Evolutionary conservation across 129 eudicot species (phyloP).

Genomic region (Flaveria sonorensis): DNA sequence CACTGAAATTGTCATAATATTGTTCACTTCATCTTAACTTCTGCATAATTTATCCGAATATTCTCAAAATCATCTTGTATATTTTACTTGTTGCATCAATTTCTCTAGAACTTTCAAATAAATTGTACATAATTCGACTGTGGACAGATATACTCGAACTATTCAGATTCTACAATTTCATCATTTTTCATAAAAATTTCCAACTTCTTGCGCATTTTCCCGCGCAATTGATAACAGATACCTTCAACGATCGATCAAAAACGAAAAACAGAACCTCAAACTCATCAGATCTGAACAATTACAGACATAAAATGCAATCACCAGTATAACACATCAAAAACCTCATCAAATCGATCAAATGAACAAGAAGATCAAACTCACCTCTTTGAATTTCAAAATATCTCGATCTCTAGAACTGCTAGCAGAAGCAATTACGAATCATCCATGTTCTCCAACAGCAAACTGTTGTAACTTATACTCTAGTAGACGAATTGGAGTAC

Average conservation of each 20-base stretch:
- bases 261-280: conserved; percentile 1
- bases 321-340: not conserved
- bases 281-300: not conserved
- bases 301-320: not conserved
- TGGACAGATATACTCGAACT: not conserved
- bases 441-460: conserved; percentile 17
- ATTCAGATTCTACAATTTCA: not conserved
- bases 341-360: not conserved
- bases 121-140: not conserved
- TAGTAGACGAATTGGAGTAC: not conserved
- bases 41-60: not conserved
- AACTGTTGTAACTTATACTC: not conserved
- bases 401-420: not conserved
- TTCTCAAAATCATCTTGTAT: not conserved
- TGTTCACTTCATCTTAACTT: too few relatives aligned
- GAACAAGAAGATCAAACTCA: not conserved
- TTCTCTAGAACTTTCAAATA: not conserved
- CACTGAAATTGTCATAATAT: too few relatives aligned
- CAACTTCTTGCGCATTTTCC: not conserved
- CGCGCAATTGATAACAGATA: not conserved
- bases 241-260: not conserved
- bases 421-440: not conserved
- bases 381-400: not conserved
- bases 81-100: not conserved
- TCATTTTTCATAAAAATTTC: not conserved